A percentile compares a stretch with the other conserved stretches of the same genome.
Evolutionary conservation across 2,329 filamentous ascomycete species (phyloP).

Genomic region (Sarocladiaceae sp.): DNA sequence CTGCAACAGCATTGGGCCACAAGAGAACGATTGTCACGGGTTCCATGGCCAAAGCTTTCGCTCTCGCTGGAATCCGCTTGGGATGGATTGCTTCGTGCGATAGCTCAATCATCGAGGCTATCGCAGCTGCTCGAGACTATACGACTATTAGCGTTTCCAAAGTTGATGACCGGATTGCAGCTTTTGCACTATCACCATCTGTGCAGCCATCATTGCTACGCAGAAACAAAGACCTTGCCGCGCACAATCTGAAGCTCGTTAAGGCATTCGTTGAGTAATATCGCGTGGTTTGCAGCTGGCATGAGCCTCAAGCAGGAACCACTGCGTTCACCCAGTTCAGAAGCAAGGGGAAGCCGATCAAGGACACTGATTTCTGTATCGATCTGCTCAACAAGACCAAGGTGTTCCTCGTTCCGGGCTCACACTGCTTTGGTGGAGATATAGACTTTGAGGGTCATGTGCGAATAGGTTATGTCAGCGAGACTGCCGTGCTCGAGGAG

Average conservation of each 20-base stretch:
- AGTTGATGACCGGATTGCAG: slow-evolving; percentile 74
- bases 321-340: slow-evolving; percentile 73
- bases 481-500: slow-evolving; percentile 64
- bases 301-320: slow-evolving; percentile 72
- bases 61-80: slow-evolving; percentile 73
- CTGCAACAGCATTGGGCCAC: slow-evolving; percentile 66
- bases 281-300: slow-evolving; percentile 61
- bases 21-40: slow-evolving; percentile 67
- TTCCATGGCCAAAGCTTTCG: slow-evolving; percentile 82
- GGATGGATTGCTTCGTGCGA: slow-evolving; percentile 77
- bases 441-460: slow-evolving; percentile 71
- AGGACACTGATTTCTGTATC: slow-evolving; percentile 69
- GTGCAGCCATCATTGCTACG: slow-evolving; percentile 39
- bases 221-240: slow-evolving; percentile 58
- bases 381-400: slow-evolving; percentile 64
- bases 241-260: slow-evolving; percentile 62
- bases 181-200: slow-evolving; percentile 60
- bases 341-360: slow-evolving; percentile 55
- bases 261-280: slow-evolving; percentile 64
- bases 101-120: slow-evolving; percentile 54
- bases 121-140: slow-evolving; percentile 69
- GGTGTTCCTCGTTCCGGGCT: slow-evolving; percentile 71
- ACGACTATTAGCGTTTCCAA: slow-evolving; percentile 84
- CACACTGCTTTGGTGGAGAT: slow-evolving; percentile 64
- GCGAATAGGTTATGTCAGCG: slow-evolving; percentile 70